These are phyloP conservation scores for Metschnikowia amazonensis DNA, from an alignment of 805 yeast genomes.

Conservation along the genomic window DNA sequence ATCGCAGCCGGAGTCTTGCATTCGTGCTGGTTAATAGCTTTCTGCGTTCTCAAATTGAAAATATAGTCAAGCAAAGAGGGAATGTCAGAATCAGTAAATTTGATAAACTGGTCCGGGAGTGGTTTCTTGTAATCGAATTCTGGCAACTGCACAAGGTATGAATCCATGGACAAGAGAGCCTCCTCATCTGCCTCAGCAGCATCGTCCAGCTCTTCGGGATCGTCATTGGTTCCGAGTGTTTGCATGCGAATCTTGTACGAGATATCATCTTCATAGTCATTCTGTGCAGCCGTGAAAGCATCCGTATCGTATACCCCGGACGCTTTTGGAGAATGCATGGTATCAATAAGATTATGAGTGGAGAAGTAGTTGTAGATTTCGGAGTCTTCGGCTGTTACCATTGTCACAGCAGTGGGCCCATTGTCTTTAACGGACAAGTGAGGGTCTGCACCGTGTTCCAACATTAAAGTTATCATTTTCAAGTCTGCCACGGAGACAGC, in stretches of 20 bases:
- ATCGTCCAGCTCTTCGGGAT: constrained; percentile 20
- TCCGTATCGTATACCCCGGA: constrained; percentile 9
- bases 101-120: constrained; percentile 55
- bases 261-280: constrained; percentile 34
- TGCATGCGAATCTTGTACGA: constrained; percentile 33
- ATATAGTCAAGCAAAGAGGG: constrained; percentile 47
- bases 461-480: constrained; percentile 50
- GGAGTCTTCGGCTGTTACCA: constrained; percentile 50
- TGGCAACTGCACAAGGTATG: constrained; percentile 24
- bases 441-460: constrained; percentile 65
- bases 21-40: constrained; percentile 38
- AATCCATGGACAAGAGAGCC: constrained; percentile 25
- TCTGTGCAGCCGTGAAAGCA: constrained; percentile 15
- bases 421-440: constrained; percentile 33
- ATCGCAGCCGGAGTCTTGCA: constrained; percentile 65
- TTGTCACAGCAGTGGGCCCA: constrained; percentile 50
- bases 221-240: constrained; percentile 23
- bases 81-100: constrained; percentile 57
- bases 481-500: constrained; percentile 63
- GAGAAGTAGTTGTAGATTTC: constrained; percentile 57
- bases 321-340: constrained; percentile 12
- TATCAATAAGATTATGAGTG: constrained; percentile 41
- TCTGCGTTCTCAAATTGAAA: constrained; percentile 42
- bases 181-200: constrained; percentile 26
- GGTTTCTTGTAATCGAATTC: constrained; percentile 57